These are phyloP conservation scores for Podospora bellae-mahoneyi DNA, from an alignment of 495 filamentous ascomycete genomes.

Conservation along the genomic window DNA sequence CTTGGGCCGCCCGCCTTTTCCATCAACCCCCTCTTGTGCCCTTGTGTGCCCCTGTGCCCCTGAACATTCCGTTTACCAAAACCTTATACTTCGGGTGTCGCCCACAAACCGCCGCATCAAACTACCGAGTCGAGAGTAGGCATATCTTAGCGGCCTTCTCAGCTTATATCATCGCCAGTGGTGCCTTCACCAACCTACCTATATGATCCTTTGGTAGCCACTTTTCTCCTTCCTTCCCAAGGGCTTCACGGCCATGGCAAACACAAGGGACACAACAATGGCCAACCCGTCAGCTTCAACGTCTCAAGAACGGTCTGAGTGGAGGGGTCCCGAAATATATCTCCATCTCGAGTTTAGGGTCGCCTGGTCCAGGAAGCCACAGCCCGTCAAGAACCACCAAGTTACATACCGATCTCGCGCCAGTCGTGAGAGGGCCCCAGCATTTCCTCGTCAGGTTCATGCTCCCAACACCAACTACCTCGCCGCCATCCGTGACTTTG, in stretches of 20 bases:
- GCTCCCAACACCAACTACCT: constrained; percentile 44
- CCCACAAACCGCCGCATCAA: background rate
- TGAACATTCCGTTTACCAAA: background rate
- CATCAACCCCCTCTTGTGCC: constrained; percentile 2
- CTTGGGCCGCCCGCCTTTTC: constrained; percentile 12
- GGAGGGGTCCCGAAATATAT: constrained; percentile 42
- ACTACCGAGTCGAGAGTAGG: constrained; percentile 1
- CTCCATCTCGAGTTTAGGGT: constrained; percentile 46
- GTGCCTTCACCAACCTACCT: background rate
- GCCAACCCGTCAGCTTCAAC: constrained; percentile 11
- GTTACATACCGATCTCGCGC: constrained; percentile 44
- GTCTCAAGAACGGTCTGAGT: constrained; percentile 31
- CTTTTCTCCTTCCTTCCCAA: background rate
- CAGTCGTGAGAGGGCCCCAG: constrained; percentile 37
- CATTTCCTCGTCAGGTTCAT: constrained; percentile 43
- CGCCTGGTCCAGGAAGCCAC: constrained; percentile 40
- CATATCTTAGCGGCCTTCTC: constrained; percentile 9
- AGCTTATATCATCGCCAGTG: constrained; percentile 11
- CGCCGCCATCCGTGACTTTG: constrained; percentile 32
- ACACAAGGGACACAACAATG: background rate
- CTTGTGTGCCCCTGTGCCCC: background rate
- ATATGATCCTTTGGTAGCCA: constrained; percentile 2
- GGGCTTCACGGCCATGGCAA: background rate
- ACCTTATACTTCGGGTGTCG: constrained; percentile 13
- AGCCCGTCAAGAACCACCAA: constrained; percentile 40